Base-by-base conservation (phyloP, 352 stramenopile genomes). In the Globisporangium acanthophoron region DNA sequence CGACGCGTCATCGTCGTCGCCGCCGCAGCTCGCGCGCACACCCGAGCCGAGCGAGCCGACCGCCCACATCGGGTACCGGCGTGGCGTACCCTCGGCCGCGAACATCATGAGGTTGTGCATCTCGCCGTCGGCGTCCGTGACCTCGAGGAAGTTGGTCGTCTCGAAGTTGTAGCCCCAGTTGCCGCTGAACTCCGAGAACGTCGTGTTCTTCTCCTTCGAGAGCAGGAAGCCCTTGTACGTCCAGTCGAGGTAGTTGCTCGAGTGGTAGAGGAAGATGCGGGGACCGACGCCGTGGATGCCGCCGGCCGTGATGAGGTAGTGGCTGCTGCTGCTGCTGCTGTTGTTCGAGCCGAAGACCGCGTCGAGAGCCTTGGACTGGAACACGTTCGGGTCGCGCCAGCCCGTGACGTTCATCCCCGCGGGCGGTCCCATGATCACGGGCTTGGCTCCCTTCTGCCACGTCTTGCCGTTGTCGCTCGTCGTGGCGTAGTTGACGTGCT, bases 101-200 rank as follows among this genome's bases (percentile, higher is more conserved):
- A 86, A 84, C 44, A 88, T 63, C 66, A 88, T 80, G 24, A 85
- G 66, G 65, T 86, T 86, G 68, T 88, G 75, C 2, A 65, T 60
- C 39, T 80, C 67, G 35, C 76, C 76, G 18, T 88, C 78, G 27
- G 72, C 75, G 56, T 88, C 78, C 40, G 45, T 64, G 44, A 88
- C 64, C 57, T 86, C 78, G 33, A 76, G 58, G 61, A 83, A 88
- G 62, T 79, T 83, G 40, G 71, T 81, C 12, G 73, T 88, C 64
- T 88, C 78, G 46, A 86, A 88, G 67, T 86, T 88, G 57, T 49
- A 86, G 1, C 78, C 78, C 74, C 74, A 88, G 64, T 41, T 80
- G 4, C 33, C 78, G 43, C 76, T 86, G 65, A 77, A 86, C 44
- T 45, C 33, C 31, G 77, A 87, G 58, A 86, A 88, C 1, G 55